These are phyloP conservation scores for Plectranthus barbatus DNA, from an alignment of 257 asterid species.

Conservation along the genomic window DNA sequence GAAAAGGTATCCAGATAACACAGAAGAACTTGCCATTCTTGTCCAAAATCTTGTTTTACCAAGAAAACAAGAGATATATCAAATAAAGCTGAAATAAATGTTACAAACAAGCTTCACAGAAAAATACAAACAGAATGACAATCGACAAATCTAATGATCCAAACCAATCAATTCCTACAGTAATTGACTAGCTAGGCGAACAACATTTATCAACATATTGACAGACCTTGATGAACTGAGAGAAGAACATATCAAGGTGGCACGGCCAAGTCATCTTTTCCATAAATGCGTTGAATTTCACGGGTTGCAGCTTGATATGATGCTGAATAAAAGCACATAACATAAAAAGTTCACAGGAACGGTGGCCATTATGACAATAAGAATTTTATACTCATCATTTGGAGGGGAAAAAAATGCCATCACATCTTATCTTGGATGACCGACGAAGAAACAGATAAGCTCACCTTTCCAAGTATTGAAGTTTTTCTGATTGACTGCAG, in stretches of 20 bases:
- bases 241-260: constrained; percentile 23
- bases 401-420: background rate
- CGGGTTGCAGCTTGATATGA: constrained; percentile 60
- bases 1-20: too few species aligned
- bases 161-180: constrained; percentile 6
- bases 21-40: too few species aligned
- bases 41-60: background rate
- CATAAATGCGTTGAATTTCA: constrained; percentile 51
- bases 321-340: constrained; percentile 27
- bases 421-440: background rate
- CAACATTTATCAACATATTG: constrained; percentile 23
- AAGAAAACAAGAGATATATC: background rate
- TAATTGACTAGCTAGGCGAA: constrained; percentile 20
- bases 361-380: background rate
- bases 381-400: background rate
- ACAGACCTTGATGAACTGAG: constrained; percentile 9
- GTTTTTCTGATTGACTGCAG: constrained; percentile 50
- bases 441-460: background rate
- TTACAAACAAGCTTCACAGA: constrained; percentile 9
- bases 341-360: background rate
- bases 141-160: constrained; percentile 11
- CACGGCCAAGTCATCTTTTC: constrained; percentile 31
- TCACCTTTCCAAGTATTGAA: constrained; percentile 69
- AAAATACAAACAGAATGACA: constrained; percentile 8
- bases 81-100: constrained; percentile 1